phyloP scores from a whole-genome alignment of 2,329 filamentous ascomycete genomes.

The Scolecobasidium constrictum region DNA sequence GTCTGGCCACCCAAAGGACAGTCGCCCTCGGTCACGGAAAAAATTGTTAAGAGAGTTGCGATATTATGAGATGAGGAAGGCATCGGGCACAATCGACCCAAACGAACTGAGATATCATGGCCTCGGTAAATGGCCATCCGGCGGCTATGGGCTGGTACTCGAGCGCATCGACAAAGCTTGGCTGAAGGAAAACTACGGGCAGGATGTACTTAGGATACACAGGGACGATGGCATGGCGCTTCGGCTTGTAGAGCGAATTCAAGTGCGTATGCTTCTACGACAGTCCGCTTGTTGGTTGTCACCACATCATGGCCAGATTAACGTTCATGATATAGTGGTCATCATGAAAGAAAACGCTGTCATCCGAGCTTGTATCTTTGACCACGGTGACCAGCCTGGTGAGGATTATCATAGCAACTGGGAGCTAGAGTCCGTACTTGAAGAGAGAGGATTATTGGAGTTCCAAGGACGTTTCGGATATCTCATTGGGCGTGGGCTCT shows the following conservation, averaged over 20 bases:
- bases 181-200: not conserved
- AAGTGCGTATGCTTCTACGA: not conserved
- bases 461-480: not conserved
- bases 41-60: not conserved
- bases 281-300: not conserved
- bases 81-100: not conserved
- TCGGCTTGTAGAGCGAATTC: not conserved
- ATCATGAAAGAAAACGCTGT: not conserved
- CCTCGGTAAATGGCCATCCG: not conserved
- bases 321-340: constrained; percentile 1
- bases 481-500: not conserved
- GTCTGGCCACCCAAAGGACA: too few species aligned
- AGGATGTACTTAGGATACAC: not conserved
- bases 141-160: not conserved
- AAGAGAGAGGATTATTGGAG: constrained; percentile 1
- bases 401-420: not conserved
- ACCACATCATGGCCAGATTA: not conserved
- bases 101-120: constrained; percentile 1
- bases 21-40: not conserved
- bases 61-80: constrained; percentile 1
- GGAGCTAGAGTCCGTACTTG: not conserved
- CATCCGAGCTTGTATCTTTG: not conserved
- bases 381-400: not conserved
- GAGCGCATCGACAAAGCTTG: not conserved
- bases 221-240: not conserved